A percentile compares a stretch with the other conserved stretches of the same genome.
Evolutionary conservation across 768 basidiomycete genomes (phyloP).

Genomic region (Suillus subluteus): DNA sequence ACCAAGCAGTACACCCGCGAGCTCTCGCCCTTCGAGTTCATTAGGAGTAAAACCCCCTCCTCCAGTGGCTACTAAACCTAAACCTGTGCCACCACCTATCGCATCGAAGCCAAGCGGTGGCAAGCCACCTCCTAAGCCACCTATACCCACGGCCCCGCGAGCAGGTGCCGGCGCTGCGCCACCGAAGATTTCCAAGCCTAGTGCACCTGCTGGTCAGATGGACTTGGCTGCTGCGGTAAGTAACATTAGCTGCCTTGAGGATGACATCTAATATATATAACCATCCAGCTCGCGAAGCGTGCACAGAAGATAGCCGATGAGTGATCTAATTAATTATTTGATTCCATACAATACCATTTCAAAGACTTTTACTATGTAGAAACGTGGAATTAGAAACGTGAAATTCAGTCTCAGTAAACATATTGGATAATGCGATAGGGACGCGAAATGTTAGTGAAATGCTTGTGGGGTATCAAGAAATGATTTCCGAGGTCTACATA

Average conservation of each 20-base stretch:
- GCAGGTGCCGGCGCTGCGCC: constrained; percentile 46
- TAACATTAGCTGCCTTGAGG: neutral
- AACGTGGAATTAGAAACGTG: neutral
- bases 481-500: constrained; percentile 28
- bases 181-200: constrained; percentile 44
- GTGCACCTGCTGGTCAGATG: constrained; percentile 61
- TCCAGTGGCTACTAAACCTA: constrained; percentile 67
- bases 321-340: constrained; percentile 27
- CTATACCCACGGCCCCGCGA: constrained; percentile 60
- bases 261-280: constrained; percentile 7
- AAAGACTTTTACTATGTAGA: constrained; percentile 7
- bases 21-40: constrained; percentile 56
- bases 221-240: constrained; percentile 86
- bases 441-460: constrained; percentile 16
- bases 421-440: constrained; percentile 19
- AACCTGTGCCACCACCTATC: constrained; percentile 59
- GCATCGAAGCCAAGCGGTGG: constrained; percentile 55
- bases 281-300: constrained; percentile 70
- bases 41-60: constrained; percentile 58
- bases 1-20: constrained; percentile 42
- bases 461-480: constrained; percentile 31
- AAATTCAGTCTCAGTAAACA: constrained; percentile 13
- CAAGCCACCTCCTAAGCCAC: constrained; percentile 60
- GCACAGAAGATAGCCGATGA: constrained; percentile 66
- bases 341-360: constrained; percentile 4